Evolutionary conservation across 768 basidiomycete genomes (phyloP).

Genomic region (Floccularia luteovirens): DNA sequence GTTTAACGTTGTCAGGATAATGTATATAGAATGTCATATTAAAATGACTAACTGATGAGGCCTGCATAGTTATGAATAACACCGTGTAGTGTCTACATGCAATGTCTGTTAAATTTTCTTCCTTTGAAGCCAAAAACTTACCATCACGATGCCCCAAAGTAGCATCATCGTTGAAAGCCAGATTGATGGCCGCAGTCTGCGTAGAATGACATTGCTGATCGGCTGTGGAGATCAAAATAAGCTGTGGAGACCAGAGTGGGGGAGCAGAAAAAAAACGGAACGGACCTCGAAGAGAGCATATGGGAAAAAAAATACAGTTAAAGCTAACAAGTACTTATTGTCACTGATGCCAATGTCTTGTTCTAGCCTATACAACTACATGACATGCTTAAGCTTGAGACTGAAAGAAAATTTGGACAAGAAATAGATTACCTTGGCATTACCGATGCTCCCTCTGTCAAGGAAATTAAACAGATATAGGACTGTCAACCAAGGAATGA

Average conservation of each 20-base stretch:
- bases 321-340: constrained; percentile 57
- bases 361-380: constrained; percentile 53
- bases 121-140: constrained; percentile 9
- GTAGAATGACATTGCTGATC: constrained; percentile 54
- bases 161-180: constrained; percentile 52
- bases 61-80: constrained; percentile 52
- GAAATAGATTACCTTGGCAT: constrained; percentile 47
- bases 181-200: constrained; percentile 54
- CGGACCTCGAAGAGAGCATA: constrained; percentile 64
- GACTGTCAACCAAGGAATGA: constrained; percentile 71
- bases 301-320: constrained; percentile 73
- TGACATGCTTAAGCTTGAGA: neutral
- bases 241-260: neutral
- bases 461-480: constrained; percentile 74
- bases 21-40: neutral
- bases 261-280: neutral
- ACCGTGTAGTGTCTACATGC: constrained; percentile 54
- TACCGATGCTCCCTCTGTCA: constrained; percentile 61
- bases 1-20: neutral
- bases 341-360: constrained; percentile 51
- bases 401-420: constrained; percentile 2
- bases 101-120: neutral
- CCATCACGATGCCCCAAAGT: constrained; percentile 43
- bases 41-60: constrained; percentile 39
- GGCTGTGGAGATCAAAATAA: constrained; percentile 28